Conservation (phyloP, 2,329 filamentous ascomycete genomes). For the Furcasterigmium furcatum region DNA sequence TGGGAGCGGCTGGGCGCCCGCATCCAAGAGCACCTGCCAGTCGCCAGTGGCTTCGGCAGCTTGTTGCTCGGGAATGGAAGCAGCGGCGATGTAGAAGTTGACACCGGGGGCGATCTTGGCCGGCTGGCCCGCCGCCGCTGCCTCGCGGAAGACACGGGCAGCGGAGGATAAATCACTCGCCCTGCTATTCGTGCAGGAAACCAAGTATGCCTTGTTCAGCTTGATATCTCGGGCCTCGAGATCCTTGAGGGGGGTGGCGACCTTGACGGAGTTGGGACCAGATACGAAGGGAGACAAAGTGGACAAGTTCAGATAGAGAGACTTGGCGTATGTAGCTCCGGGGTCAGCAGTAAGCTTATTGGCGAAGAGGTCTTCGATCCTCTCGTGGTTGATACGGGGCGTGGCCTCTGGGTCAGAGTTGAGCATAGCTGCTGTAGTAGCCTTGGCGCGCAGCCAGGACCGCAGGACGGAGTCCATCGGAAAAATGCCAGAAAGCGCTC, state of each 20-base stretch:
- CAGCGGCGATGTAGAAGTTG: slow-evolving; percentile 85
- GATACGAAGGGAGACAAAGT: slow-evolving; percentile 81
- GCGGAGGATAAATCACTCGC: slow-evolving; percentile 79
- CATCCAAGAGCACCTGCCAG: slow-evolving; percentile 79
- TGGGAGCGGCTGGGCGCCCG: slow-evolving; percentile 70
- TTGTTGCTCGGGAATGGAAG: slow-evolving; percentile 73
- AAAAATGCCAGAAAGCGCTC: slow-evolving; percentile 58
- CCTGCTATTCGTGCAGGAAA: slow-evolving; percentile 81
- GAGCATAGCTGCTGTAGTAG: slow-evolving; percentile 66
- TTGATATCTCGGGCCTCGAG: slow-evolving; percentile 72
- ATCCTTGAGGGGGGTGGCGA: slow-evolving; percentile 73
- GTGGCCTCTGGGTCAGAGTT: slow-evolving; percentile 44
- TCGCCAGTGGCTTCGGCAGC: slow-evolving; percentile 76
- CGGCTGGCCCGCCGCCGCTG: slow-evolving; percentile 59
- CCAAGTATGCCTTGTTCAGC: slow-evolving; percentile 71
- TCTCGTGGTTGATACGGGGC: slow-evolving; percentile 66
- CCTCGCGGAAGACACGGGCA: slow-evolving; percentile 80
- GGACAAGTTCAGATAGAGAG: slow-evolving; percentile 76
- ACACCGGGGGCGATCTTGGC: slow-evolving; percentile 74
- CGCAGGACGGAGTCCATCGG: slow-evolving; percentile 73
- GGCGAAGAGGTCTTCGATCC: slow-evolving; percentile 68
- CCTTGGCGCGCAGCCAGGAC: slow-evolving; percentile 74
- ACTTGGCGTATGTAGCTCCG: slow-evolving; percentile 78
- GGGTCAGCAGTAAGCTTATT: slow-evolving; percentile 69
- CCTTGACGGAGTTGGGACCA: slow-evolving; percentile 88